Conservation (phyloP, 1,284 basidiomycete species). For the Dichomitus squalens region DNA sequence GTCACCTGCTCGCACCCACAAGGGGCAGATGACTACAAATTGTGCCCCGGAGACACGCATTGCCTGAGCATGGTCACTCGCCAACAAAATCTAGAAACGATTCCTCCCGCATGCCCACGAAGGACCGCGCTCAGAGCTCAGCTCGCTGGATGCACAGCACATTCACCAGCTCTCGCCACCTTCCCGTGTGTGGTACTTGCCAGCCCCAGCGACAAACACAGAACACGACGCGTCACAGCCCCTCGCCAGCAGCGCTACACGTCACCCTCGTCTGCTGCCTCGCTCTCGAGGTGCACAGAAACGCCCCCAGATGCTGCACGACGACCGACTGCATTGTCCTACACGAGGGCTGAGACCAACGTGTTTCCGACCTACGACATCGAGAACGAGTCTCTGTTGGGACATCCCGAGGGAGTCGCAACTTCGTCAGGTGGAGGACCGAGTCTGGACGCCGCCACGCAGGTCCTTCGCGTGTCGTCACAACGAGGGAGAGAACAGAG, state of each 20-base stretch:
- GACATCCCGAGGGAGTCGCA: slow-evolving; percentile 31
- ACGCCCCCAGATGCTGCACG: slow-evolving; percentile 15
- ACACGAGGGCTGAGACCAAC: slow-evolving; percentile 10
- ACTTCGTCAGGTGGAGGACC: slow-evolving; percentile 24
- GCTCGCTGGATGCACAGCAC: slow-evolving; percentile 23
- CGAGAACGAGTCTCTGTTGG: slow-evolving; percentile 33
- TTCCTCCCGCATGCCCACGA: slow-evolving; percentile 17
- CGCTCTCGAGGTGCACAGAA: slow-evolving; percentile 11
- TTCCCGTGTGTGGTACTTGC: slow-evolving; percentile 22
- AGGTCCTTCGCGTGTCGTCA: slow-evolving; percentile 14
- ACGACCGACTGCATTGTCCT: slow-evolving; percentile 25
- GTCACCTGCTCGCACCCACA: slow-evolving; percentile 19
- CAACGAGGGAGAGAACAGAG: slow-evolving; percentile 11
- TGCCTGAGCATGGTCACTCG: slow-evolving; percentile 15
- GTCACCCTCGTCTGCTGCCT: slow-evolving; percentile 17
- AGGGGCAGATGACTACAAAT: slow-evolving; percentile 11
- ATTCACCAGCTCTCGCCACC: slow-evolving; percentile 8
- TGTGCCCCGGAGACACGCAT: slow-evolving; percentile 23
- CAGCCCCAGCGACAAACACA: slow-evolving; percentile 14
- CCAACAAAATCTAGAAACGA: background rate
- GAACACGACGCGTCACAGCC: slow-evolving; percentile 8
- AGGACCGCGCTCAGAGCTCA: slow-evolving; percentile 17
- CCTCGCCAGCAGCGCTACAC: slow-evolving; percentile 27
- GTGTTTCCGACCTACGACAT: slow-evolving; percentile 18
- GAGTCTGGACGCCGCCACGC: slow-evolving; percentile 22